Conservation (phyloP, 139 green algal species). For the Chlamydomonas eustigma region DNA sequence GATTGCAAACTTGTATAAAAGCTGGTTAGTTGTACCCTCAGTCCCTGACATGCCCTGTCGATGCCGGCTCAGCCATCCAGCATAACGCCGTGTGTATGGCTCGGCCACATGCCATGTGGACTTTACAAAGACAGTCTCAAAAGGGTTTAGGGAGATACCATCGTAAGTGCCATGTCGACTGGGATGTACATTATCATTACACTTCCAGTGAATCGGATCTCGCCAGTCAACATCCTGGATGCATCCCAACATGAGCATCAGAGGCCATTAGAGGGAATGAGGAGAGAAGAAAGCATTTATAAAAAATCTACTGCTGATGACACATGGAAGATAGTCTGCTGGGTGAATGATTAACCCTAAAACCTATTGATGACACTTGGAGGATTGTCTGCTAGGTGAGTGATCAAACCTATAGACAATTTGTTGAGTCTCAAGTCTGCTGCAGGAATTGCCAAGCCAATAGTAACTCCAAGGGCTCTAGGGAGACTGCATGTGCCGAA, state of each 20-base stretch:
- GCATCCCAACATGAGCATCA: no score
- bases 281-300: no score
- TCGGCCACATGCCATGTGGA: conserved; percentile 71
- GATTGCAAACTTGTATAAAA: conserved; percentile 56
- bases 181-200: conserved; percentile 77
- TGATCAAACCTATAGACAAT: no score
- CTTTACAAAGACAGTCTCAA: conserved; percentile 78
- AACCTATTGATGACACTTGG: no score
- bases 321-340: no score
- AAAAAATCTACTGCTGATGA: no score
- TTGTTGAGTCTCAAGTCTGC: no score
- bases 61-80: conserved; percentile 39
- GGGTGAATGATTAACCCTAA: no score
- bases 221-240: conserved; percentile 37
- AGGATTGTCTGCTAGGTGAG: no score
- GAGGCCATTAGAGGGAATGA: background rate
- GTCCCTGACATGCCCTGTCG: conserved; percentile 47
- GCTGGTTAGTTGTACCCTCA: conserved; percentile 52
- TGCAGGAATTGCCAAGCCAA: no score
- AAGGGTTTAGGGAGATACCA: conserved; percentile 69
- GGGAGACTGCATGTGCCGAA: no score
- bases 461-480: no score
- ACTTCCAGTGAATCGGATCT: conserved; percentile 40
- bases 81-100: conserved; percentile 60
- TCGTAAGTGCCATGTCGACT: conserved; percentile 67